These are phyloP conservation scores for Alternaria angustiovoidea DNA, from an alignment of 2,329 filamentous ascomycete species.

Conservation along the genomic window DNA sequence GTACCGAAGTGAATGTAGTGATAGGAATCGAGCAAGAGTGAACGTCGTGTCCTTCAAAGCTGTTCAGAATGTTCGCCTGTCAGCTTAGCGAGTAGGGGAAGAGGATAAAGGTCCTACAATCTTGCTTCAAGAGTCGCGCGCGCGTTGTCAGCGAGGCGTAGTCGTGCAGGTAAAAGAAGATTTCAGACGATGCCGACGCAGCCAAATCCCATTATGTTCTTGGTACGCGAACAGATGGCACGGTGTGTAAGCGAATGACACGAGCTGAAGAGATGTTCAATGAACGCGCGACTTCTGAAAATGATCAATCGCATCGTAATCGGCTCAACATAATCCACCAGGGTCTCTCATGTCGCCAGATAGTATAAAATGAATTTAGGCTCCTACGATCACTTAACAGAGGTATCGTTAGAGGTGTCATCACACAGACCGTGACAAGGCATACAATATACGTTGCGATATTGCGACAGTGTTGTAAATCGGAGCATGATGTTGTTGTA, in stretches of 20 bases:
- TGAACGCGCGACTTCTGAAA: neutral
- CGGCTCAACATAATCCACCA: neutral
- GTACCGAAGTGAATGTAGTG: slow-evolving; percentile 1
- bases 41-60: neutral
- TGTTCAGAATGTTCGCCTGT: neutral
- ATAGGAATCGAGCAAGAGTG: neutral
- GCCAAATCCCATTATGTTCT: neutral
- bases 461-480: neutral
- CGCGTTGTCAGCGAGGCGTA: neutral
- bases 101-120: neutral
- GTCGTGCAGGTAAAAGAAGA: neutral
- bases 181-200: neutral
- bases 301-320: slow-evolving; percentile 2
- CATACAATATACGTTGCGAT: neutral
- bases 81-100: neutral
- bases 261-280: neutral
- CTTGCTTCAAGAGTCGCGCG: neutral
- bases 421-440: neutral
- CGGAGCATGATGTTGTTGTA: neutral
- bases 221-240: neutral
- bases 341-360: neutral
- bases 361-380: neutral
- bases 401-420: neutral
- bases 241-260: neutral
- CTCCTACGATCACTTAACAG: neutral